A percentile compares a stretch with the other conserved stretches of the same genome.
Evolutionary conservation across 768 basidiomycete species (phyloP).

Genomic region (Kwoniella sp.): DNA sequence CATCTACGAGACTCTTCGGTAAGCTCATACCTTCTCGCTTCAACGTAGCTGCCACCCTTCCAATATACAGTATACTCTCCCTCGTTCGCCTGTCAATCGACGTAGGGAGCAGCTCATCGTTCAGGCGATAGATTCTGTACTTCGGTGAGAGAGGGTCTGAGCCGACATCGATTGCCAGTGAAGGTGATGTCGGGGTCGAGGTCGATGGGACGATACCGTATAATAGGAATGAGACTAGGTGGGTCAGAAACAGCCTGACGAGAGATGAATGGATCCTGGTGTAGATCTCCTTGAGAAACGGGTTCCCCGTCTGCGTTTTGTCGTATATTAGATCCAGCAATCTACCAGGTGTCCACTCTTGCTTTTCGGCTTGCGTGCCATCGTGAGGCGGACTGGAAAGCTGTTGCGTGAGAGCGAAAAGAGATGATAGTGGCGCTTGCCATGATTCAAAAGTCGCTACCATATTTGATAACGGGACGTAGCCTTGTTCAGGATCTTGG

Average conservation of each 20-base stretch:
- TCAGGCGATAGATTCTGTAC: slow-evolving; percentile 62
- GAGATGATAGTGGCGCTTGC: slow-evolving; percentile 79
- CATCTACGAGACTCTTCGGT: slow-evolving; percentile 67
- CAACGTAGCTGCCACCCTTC: slow-evolving; percentile 81
- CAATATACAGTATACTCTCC: slow-evolving; percentile 83
- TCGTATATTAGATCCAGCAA: slow-evolving; percentile 76
- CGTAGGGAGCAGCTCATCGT: slow-evolving; percentile 71
- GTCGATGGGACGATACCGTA: slow-evolving; percentile 67
- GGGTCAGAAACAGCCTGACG: slow-evolving; percentile 78
- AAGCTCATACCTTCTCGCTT: slow-evolving; percentile 75
- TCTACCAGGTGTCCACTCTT: slow-evolving; percentile 67
- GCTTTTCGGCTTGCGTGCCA: not conserved
- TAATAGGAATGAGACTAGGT: slow-evolving; percentile 78
- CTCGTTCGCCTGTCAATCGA: slow-evolving; percentile 72
- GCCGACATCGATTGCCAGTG: slow-evolving; percentile 40
- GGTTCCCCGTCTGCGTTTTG: slow-evolving; percentile 75
- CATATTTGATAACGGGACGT: slow-evolving; percentile 81
- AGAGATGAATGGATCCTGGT: slow-evolving; percentile 72
- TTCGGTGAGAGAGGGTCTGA: slow-evolving; percentile 68
- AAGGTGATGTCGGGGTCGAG: slow-evolving; percentile 22
- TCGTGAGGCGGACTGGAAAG: not conserved
- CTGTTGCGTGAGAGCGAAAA: slow-evolving; percentile 65
- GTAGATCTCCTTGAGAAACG: slow-evolving; percentile 73
- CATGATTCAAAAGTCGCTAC: slow-evolving; percentile 82
- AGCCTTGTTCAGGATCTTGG: slow-evolving; percentile 58